Evolutionary conservation across 2,329 filamentous ascomycete species (phyloP).

Genomic region (Truncatella angustata): DNA sequence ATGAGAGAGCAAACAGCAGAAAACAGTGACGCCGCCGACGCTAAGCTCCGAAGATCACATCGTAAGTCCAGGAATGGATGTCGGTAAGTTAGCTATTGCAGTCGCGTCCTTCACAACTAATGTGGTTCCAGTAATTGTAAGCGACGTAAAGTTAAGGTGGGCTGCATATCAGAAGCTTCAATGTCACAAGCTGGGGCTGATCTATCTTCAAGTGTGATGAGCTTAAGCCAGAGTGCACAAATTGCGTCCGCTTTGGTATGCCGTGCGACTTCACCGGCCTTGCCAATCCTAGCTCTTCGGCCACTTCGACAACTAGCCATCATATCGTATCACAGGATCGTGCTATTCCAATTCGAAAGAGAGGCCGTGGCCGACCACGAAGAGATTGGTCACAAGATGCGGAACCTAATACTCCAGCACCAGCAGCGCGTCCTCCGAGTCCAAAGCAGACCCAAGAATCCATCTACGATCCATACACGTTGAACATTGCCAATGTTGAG

Average conservation of each 20-base stretch:
- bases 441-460: not conserved
- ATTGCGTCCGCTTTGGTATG: slow-evolving; percentile 30
- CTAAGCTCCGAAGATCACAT: slow-evolving; percentile 18
- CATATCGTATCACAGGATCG: not conserved
- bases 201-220: slow-evolving; percentile 26
- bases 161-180: too few species aligned
- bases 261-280: slow-evolving; percentile 24
- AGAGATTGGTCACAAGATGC: slow-evolving; percentile 24
- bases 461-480: slow-evolving; percentile 19
- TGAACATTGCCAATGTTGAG: slow-evolving; percentile 23
- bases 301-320: not conserved
- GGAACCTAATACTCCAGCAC: slow-evolving; percentile 10
- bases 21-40: slow-evolving; percentile 8
- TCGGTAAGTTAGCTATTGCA: slow-evolving; percentile 7
- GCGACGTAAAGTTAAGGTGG: slow-evolving; percentile 29
- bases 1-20: not conserved
- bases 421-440: not conserved
- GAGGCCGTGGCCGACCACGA: slow-evolving; percentile 23
- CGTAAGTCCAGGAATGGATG: slow-evolving; percentile 29
- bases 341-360: slow-evolving; percentile 19
- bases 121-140: slow-evolving; percentile 23
- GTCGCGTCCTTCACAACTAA: not conserved
- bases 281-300: not conserved
- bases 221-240: slow-evolving; percentile 29
- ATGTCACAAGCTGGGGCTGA: not conserved